Evolutionary conservation across 345 rosid genomes (phyloP), one percentile per base, ranked within the genome.

Genomic region (Dipteronia dyeriana): DNA sequence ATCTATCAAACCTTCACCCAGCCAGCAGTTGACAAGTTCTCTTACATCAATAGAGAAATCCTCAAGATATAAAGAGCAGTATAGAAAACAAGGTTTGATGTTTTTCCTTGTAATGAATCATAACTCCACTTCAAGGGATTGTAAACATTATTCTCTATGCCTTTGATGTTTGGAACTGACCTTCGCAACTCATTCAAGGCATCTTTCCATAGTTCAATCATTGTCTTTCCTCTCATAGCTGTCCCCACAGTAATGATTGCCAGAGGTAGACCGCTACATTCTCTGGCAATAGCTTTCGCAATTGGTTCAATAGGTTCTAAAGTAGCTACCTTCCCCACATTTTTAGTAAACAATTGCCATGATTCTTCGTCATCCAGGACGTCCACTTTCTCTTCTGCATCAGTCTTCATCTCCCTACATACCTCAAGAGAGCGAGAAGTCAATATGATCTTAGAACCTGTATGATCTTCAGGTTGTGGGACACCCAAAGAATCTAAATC

Each of bases 221-320:
- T 66, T 45, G 39, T 76, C 77, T 81, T 78, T 7, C 78, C 78
- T 25, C 83, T 82, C 90, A 81, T 76, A 2, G 86, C 79, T 76
- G 65, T 72, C 17, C 85, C 89, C 56, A 84, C 75, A 0, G 83
- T 83, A 11, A 79, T 67, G 67, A 89, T 75, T 13, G 90, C 92
- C 68, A 87, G 78, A 1, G 92, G 90, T 73, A 89, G 79, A 6
- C 87, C 85, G 9, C 80, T 74, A 38, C 92, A 89, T 75, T 79
- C 87, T 41, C 31, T 53, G 2, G 81, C 78, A 68, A 86, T 5
- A 31, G 34, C 3, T 31, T 5, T 31, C 34, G 34, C 34, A 31
- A 31, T 31, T 31, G 34, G 34, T 31, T 31, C 34, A 31, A 31
- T 31, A 31, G 3, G 34, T 31, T 31, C 34, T 31, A 0, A 31